Conservation (phyloP, 768 basidiomycete species). For the Candolleomyces aberdarensis region DNA sequence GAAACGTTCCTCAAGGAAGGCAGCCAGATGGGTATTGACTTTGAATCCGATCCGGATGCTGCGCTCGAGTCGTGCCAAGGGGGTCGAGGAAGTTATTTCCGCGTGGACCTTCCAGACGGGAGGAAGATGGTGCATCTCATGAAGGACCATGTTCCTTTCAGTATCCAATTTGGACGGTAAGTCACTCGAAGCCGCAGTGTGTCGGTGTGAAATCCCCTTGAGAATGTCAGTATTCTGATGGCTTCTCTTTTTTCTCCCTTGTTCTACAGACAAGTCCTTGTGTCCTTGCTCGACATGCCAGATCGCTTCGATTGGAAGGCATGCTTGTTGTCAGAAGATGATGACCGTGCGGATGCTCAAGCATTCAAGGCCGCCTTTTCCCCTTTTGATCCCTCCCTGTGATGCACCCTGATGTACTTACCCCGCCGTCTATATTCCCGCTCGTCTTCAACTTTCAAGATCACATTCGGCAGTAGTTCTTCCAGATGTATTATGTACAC, state of each 20-base stretch:
- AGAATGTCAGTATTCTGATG: not conserved
- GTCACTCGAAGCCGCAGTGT: slow-evolving; percentile 16
- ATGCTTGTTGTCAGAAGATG: slow-evolving; percentile 78
- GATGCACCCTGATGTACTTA: not conserved
- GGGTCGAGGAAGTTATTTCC: slow-evolving; percentile 77
- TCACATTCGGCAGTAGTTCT: not conserved
- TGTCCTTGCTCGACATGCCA: slow-evolving; percentile 67
- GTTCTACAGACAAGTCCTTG: slow-evolving; percentile 69
- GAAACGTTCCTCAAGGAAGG: slow-evolving; percentile 73
- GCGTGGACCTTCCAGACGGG: slow-evolving; percentile 86
- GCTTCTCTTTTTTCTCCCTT: slow-evolving; percentile 8
- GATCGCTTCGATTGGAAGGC: slow-evolving; percentile 91
- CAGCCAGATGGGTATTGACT: slow-evolving; percentile 60
- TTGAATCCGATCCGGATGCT: slow-evolving; percentile 66
- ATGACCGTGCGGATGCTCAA: slow-evolving; percentile 80
- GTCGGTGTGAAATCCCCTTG: not conserved
- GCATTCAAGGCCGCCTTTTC: slow-evolving; percentile 84
- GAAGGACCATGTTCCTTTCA: slow-evolving; percentile 74
- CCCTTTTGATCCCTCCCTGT: slow-evolving; percentile 57
- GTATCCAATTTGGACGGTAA: slow-evolving; percentile 92
- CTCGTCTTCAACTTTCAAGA: not conserved
- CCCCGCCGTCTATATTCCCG: too few relatives aligned
- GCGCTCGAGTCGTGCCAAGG: slow-evolving; percentile 53
- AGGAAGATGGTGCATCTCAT: slow-evolving; percentile 83
- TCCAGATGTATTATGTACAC: not conserved